phyloP scores from a whole-genome alignment of 1,139 yeast species.

The Yamadazyma mexicana region DNA sequence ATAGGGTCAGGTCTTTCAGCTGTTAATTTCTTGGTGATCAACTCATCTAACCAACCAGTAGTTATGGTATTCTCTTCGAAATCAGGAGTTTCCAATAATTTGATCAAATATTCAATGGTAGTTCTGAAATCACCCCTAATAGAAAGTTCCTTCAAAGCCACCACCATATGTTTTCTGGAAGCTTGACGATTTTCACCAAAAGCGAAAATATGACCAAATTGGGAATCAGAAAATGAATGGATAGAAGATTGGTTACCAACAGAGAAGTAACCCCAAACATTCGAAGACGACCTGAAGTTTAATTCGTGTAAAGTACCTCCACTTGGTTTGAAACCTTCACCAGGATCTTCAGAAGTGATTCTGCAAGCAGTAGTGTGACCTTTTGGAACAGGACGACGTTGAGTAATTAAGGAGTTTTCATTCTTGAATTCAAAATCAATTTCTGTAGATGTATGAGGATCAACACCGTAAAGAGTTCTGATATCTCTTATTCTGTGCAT shows the following conservation, averaged over 20 bases:
- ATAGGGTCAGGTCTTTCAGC: constrained; percentile 95
- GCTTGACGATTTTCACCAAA: constrained; percentile 98
- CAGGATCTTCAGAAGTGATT: constrained; percentile 98
- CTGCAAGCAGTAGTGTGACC: constrained; percentile 99
- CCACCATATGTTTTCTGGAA: constrained; percentile 98
- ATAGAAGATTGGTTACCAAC: constrained; percentile 96
- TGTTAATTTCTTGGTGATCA: constrained; percentile 87
- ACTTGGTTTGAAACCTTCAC: constrained; percentile 98
- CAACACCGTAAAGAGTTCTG: constrained; percentile 89
- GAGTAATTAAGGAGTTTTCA: constrained; percentile 69
- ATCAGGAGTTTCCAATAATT: constrained; percentile 92
- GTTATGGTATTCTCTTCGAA: constrained; percentile 95
- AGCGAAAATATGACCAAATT: constrained; percentile 97
- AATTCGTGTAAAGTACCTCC: constrained; percentile 96
- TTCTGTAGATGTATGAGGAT: constrained; percentile 87
- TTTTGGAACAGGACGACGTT: constrained; percentile 91
- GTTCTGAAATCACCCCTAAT: constrained; percentile 98
- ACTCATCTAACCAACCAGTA: constrained; percentile 98
- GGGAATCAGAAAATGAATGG: constrained; percentile 96
- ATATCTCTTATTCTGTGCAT: constrained; percentile 93
- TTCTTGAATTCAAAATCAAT: constrained; percentile 88
- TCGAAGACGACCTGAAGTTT: constrained; percentile 93
- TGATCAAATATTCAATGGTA: constrained; percentile 93
- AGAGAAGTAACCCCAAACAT: constrained; percentile 99
- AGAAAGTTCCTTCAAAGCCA: constrained; percentile 91